Evolutionary conservation across 257 asterid genomes (phyloP).

Genomic region (Solanum bukasovii): DNA sequence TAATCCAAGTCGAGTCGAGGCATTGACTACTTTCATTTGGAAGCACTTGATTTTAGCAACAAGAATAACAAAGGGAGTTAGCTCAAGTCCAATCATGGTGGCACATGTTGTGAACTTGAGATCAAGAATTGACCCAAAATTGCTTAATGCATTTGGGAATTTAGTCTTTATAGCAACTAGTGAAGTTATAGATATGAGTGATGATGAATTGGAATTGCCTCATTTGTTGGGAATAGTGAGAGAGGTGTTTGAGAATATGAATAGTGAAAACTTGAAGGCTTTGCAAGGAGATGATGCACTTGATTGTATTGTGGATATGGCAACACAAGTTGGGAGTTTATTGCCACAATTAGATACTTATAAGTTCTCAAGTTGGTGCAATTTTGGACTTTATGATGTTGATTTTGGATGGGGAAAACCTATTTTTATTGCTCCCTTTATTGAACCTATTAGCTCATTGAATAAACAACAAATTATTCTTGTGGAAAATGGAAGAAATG

Average conservation of each 20-base stretch:
- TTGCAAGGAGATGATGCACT: neutral
- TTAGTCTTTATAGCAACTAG: neutral
- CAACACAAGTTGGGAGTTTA: neutral
- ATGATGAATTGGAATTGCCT: neutral
- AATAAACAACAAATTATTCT: neutral
- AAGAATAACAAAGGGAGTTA: neutral
- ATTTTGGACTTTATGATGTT: neutral
- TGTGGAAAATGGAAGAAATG: neutral
- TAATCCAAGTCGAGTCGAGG: neutral
- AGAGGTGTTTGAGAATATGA: neutral
- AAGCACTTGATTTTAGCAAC: neutral
- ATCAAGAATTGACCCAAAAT: neutral
- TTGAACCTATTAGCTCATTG: neutral
- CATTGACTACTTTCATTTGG: neutral
- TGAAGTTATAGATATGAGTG: neutral
- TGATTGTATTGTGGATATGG: neutral
- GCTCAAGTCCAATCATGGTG: neutral
- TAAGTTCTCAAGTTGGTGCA: neutral
- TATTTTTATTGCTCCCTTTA: neutral
- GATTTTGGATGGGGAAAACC: conserved; percentile 1
- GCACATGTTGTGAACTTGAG: neutral
- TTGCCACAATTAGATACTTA: neutral
- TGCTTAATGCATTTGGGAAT: neutral
- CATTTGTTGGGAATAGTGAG: neutral
- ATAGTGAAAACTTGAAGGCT: neutral